A percentile compares a stretch with the other conserved stretches of the same genome.
These are phyloP conservation scores for Pleurotus djamor DNA, from an alignment of 768 basidiomycete genomes.

Conservation along the genomic window DNA sequence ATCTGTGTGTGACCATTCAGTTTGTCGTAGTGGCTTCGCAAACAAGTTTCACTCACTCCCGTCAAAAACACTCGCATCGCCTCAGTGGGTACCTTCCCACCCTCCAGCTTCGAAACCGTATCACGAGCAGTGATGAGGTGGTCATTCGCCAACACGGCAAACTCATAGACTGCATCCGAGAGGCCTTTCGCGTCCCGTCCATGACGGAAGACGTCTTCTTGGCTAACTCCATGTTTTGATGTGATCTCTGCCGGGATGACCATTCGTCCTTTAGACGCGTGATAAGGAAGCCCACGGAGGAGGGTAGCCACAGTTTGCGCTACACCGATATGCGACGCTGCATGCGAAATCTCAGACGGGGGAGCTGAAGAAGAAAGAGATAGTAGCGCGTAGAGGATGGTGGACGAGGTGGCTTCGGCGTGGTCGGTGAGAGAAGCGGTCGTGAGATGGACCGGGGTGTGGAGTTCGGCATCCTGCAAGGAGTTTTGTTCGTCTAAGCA, in stretches of 20 bases:
- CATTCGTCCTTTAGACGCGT: constrained; percentile 68
- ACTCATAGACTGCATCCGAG: constrained; percentile 79
- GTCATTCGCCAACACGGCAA: constrained; percentile 80
- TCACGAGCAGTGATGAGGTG: constrained; percentile 73
- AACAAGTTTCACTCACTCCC: constrained; percentile 50
- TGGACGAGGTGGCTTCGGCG: constrained; percentile 79
- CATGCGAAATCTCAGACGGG: constrained; percentile 50
- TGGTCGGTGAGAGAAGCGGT: constrained; percentile 66
- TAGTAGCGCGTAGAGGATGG: constrained; percentile 73
- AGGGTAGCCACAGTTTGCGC: constrained; percentile 72
- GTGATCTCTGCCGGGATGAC: constrained; percentile 83
- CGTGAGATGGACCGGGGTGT: constrained; percentile 63
- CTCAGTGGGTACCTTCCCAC: constrained; percentile 46
- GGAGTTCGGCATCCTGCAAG: constrained; percentile 62
- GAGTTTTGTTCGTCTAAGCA: constrained; percentile 11
- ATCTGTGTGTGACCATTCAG: constrained; percentile 38
- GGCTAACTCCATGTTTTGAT: constrained; percentile 71
- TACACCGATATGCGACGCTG: constrained; percentile 78
- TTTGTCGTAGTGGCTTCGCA: constrained; percentile 1
- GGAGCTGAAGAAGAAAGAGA: constrained; percentile 41
- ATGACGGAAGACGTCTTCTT: constrained; percentile 74
- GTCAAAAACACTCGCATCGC: constrained; percentile 73
- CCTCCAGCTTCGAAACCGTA: constrained; percentile 52
- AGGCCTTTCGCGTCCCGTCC: constrained; percentile 57
- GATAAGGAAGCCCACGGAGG: constrained; percentile 75